A percentile compares a stretch with the other conserved stretches of the same genome.
phyloP scores from a whole-genome alignment of 2,329 filamentous ascomycete genomes.

The Rhynchosporium secalis region DNA sequence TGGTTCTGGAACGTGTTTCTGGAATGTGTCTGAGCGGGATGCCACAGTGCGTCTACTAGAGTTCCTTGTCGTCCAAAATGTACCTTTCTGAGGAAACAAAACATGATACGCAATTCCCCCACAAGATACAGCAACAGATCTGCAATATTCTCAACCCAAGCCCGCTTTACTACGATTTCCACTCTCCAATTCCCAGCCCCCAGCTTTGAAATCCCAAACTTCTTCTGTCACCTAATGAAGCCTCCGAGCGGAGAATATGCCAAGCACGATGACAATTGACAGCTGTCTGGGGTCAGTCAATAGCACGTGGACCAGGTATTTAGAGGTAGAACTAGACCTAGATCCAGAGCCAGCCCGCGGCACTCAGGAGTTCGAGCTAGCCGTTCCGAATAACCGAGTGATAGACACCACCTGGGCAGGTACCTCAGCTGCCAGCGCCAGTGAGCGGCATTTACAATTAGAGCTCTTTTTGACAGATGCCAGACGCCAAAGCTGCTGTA shows the following conservation, averaged over 20 bases:
- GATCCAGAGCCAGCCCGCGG: neutral
- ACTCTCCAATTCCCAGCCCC: too few relatives aligned
- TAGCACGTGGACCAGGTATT: neutral
- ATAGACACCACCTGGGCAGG: neutral
- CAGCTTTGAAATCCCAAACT: neutral
- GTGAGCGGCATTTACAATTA: constrained; percentile 9
- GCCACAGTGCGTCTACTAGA: neutral
- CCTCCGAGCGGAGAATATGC: neutral
- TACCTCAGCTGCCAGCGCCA: neutral
- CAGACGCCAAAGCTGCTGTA: neutral
- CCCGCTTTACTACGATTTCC: too few relatives aligned
- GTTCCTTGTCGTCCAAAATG: neutral
- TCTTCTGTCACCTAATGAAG: neutral
- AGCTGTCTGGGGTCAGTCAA: constrained; percentile 6
- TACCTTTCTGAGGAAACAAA: too few relatives aligned
- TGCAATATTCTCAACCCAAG: too few relatives aligned
- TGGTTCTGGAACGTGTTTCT: constrained; percentile 8
- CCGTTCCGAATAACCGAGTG: constrained; percentile 8
- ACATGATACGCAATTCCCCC: too few relatives aligned
- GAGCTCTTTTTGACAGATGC: constrained; percentile 7
- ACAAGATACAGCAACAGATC: too few relatives aligned
- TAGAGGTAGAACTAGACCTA: too few relatives aligned
- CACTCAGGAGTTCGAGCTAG: neutral
- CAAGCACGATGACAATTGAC: constrained; percentile 9
- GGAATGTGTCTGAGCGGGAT: neutral